phyloP scores from a whole-genome alignment of 768 basidiomycete genomes.

The Tephrocybe sp. region DNA sequence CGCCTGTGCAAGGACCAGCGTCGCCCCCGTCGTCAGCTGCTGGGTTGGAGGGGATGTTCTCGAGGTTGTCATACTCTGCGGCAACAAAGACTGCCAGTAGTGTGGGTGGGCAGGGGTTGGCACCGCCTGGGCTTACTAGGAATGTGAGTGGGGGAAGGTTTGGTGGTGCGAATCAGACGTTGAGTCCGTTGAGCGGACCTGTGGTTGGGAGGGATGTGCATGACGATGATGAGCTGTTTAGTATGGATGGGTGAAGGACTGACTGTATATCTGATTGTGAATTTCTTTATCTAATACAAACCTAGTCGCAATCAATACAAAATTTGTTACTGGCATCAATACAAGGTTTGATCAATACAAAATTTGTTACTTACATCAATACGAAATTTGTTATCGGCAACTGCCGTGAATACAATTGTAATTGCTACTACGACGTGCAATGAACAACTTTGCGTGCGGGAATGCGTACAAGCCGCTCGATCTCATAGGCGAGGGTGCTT shows the following conservation, averaged over 20 bases:
- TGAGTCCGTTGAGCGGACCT: conserved; percentile 63
- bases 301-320: neutral
- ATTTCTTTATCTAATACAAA: neutral
- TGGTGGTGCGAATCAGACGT: conserved; percentile 26
- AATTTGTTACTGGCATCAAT: neutral
- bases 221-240: conserved; percentile 67
- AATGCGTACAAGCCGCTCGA: conserved; percentile 70
- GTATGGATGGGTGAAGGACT: conserved; percentile 49
- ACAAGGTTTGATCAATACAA: neutral
- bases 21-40: conserved; percentile 15
- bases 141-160: conserved; percentile 37
- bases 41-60: conserved; percentile 50
- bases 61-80: conserved; percentile 55
- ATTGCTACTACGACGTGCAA: conserved; percentile 16
- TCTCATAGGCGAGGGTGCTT: conserved; percentile 92
- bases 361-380: neutral
- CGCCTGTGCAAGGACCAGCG: conserved; percentile 11
- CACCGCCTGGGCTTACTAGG: conserved; percentile 35
- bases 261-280: neutral
- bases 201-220: conserved; percentile 52
- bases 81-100: conserved; percentile 25
- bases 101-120: conserved; percentile 16
- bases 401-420: conserved; percentile 11
- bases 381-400: too few species aligned
- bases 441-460: conserved; percentile 47